Percentiles rank a stretch among this genome's conserved stretches.
phyloP scores from a whole-genome alignment of 495 filamentous ascomycete species.

The Eremomyces bilateralis region DNA sequence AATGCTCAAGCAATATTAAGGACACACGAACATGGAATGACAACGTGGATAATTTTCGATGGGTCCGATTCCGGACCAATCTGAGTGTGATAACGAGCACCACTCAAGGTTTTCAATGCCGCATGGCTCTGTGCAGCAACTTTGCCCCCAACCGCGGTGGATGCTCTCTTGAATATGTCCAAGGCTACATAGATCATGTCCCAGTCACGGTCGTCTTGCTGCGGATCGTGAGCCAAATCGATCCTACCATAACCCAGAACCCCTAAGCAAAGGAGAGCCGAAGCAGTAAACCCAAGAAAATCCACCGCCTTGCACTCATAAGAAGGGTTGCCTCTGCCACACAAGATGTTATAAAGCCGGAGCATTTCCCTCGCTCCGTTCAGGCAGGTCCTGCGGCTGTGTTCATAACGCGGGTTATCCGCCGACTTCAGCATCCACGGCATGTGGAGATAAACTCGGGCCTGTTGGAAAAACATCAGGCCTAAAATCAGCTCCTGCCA shows the following conservation, averaged over 20 bases:
- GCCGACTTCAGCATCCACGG: conserved; percentile 32
- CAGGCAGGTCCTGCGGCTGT: conserved; percentile 23
- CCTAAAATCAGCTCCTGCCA: conserved; percentile 19
- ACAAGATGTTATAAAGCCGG: conserved; percentile 22
- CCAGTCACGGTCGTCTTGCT: conserved; percentile 25
- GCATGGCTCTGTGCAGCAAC: conserved; percentile 27
- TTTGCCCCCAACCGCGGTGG: conserved; percentile 22
- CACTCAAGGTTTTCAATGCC: conserved; percentile 22
- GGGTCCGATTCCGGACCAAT: conserved; percentile 2
- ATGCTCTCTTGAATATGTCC: conserved; percentile 21
- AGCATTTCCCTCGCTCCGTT: conserved; percentile 28
- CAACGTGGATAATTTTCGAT: conserved; percentile 5
- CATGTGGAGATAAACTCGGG: conserved; percentile 27
- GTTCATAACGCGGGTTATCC: conserved; percentile 20
- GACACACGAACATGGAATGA: conserved; percentile 7
- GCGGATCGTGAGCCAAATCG: conserved; percentile 6
- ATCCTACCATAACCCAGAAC: conserved; percentile 21
- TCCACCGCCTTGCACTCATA: conserved; percentile 31
- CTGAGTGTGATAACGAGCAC: conserved; percentile 4
- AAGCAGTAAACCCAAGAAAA: conserved; percentile 31
- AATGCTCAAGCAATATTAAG: not conserved
- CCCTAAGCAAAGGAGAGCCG: conserved; percentile 28
- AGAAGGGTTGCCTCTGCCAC: conserved; percentile 15
- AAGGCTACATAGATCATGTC: conserved; percentile 22
- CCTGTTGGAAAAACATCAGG: conserved; percentile 26